These are phyloP conservation scores for Xylaria curta DNA, from an alignment of 495 filamentous ascomycete species.

Conservation along the genomic window DNA sequence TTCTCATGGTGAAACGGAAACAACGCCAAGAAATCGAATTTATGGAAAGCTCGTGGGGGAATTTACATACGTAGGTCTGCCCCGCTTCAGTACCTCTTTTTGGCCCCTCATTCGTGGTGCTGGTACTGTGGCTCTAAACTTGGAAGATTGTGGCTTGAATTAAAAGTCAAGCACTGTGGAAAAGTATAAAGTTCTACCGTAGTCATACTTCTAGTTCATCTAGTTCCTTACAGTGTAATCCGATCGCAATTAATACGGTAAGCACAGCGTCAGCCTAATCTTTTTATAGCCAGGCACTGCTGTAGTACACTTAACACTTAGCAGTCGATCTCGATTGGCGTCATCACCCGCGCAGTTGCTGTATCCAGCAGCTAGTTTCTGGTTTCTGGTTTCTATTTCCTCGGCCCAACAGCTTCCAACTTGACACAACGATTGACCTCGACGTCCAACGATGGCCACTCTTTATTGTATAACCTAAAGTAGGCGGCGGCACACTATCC, in stretches of 20 bases:
- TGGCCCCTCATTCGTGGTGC: slow-evolving; percentile 15
- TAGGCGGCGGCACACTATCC: neutral
- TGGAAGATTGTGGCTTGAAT: slow-evolving; percentile 14
- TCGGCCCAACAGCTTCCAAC: slow-evolving; percentile 2
- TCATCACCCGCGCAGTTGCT: slow-evolving; percentile 16
- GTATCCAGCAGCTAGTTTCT: neutral
- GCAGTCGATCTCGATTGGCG: slow-evolving; percentile 9
- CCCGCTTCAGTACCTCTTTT: neutral
- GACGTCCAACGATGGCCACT: neutral
- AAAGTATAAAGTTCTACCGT: neutral
- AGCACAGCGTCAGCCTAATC: neutral
- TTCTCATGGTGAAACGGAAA: neutral
- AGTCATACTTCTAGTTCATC: neutral
- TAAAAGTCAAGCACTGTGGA: neutral
- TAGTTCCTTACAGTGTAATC: neutral
- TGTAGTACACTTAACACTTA: neutral
- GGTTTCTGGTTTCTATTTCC: neutral
- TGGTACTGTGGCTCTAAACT: slow-evolving; percentile 10
- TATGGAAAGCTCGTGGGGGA: neutral
- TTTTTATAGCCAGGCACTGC: slow-evolving; percentile 10
- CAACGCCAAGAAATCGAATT: neutral
- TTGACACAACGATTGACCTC: neutral
- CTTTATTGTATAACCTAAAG: neutral
- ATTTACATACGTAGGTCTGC: slow-evolving; percentile 11
- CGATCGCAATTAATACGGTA: neutral